Evolutionary conservation across 2,329 filamentous ascomycete species (phyloP), one percentile per base, ranked within the genome.

Genomic region (Stagonosporopsis chrysanthemi): DNA sequence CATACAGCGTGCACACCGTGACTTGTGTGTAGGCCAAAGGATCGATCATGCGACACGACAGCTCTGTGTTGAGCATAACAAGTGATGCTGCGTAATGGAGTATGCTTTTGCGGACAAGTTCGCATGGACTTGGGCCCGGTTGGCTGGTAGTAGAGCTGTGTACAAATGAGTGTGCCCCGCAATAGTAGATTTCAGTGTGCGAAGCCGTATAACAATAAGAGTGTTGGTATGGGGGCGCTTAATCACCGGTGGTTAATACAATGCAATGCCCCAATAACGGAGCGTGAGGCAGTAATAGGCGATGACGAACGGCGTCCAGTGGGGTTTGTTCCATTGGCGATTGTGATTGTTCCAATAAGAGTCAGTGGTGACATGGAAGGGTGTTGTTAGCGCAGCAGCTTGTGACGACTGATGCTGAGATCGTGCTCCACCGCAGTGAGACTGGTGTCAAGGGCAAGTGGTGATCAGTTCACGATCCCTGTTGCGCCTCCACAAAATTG

Each of bases 161-260:
- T 64, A 62, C 29, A 31, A 11, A 11, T 58, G 66, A 65, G 60
- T 61, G 55, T 56, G 58, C 63, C 68, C 71, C 72, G 69, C 70
- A 71, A 58, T 69, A 68, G 71, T 68, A 61, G 52, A 67, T 73
- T 70, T 60, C 22, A 23, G 17, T 22, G 44, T 52, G 48, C 29
- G 48, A 52, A 38, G 43, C 33, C 19, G 42, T 51, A 52, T 24
- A 40, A 35, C 22, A 48, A 47, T 56, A 44, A 47, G 39, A 52
- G 36, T 33, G 29, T 28, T 35, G 39, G 43, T 47, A 52, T 43
- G 36, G 28, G 36, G 23, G 19, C 22, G 15, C 24, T 40, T 47
- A 33, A 45, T 45, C 22, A 29, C 26, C 59, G 52, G 57, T 61
- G 39, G 59, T 45, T 56, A 40, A 60, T 63, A 60, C 58, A 45